These are phyloP conservation scores for Hyphopichia burtonii DNA, from an alignment of 1,139 yeast genomes.

Conservation along the genomic window DNA sequence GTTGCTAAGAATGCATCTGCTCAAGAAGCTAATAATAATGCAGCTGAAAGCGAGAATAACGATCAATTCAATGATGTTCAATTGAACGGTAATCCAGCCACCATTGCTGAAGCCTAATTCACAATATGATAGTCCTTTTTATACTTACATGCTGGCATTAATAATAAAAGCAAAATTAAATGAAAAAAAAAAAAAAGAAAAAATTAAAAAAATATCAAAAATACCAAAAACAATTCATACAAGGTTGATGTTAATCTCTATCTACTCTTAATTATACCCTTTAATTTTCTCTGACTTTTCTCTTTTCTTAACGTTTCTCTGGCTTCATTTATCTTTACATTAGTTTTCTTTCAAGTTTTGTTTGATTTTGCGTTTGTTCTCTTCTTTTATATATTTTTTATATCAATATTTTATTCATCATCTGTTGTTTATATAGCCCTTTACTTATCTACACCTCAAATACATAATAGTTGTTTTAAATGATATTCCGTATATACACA, in stretches of 20 bases:
- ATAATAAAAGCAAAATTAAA: not conserved
- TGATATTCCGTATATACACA: not conserved
- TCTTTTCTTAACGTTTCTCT: not conserved
- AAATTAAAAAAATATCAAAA: not conserved
- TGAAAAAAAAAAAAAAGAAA: not conserved
- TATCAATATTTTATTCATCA: not conserved
- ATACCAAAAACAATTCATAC: not conserved
- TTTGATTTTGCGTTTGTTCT: not conserved
- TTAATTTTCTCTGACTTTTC: not conserved
- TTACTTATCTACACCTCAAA: not conserved
- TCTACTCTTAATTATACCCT: constrained; percentile 4
- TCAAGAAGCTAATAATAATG: constrained; percentile 28
- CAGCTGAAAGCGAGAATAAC: constrained; percentile 9
- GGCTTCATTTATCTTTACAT: not conserved
- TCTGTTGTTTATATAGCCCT: constrained; percentile 1
- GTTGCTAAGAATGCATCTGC: constrained; percentile 77
- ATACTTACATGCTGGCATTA: not conserved
- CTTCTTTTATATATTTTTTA: not conserved
- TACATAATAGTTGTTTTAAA: not conserved
- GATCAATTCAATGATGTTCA: constrained; percentile 6
- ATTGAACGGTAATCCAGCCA: constrained; percentile 8
- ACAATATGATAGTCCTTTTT: not conserved
- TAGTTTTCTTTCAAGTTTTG: not conserved
- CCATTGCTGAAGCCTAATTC: constrained; percentile 7
- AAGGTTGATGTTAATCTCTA: not conserved